phyloP scores from a whole-genome alignment of 495 filamentous ascomycete genomes.

The Aspergillus asperescens region DNA sequence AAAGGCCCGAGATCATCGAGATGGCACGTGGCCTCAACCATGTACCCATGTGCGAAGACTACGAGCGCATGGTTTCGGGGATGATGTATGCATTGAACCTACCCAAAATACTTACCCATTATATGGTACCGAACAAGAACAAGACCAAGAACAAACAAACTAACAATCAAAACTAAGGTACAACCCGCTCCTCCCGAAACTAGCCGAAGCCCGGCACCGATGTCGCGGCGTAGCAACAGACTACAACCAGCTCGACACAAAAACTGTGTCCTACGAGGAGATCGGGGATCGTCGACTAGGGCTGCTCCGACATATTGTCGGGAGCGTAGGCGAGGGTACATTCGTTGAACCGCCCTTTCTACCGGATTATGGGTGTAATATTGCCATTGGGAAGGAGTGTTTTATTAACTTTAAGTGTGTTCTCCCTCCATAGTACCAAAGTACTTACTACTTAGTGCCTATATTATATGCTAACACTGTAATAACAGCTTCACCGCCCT shows the following conservation, averaged over 20 bases:
- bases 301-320: slow-evolving; percentile 40
- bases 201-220: slow-evolving; percentile 41
- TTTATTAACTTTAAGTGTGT: slow-evolving; percentile 52
- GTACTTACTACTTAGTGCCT: too few relatives aligned
- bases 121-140: too few relatives aligned
- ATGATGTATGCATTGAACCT: too few relatives aligned
- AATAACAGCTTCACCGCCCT: slow-evolving; percentile 50
- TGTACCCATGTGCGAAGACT: slow-evolving; percentile 37
- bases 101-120: too few relatives aligned
- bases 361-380: slow-evolving; percentile 54
- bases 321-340: slow-evolving; percentile 37
- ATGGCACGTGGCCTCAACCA: slow-evolving; percentile 36
- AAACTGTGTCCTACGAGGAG: slow-evolving; percentile 33
- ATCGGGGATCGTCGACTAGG: slow-evolving; percentile 30
- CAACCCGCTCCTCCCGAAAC: slow-evolving; percentile 36
- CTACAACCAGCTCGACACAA: slow-evolving; percentile 46
- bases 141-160: too few relatives aligned
- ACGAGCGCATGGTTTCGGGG: slow-evolving; percentile 49
- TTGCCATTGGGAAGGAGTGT: slow-evolving; percentile 44
- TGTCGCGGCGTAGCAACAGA: slow-evolving; percentile 39
- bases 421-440: background rate
- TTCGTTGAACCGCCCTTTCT: slow-evolving; percentile 49
- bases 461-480: background rate
- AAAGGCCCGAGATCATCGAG: slow-evolving; percentile 42
- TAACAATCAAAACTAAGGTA: too few relatives aligned